A percentile compares a stretch with the other conserved stretches of the same genome.
phyloP scores from a whole-genome alignment of 2,329 filamentous ascomycete species.

The Eutypa lata region DNA sequence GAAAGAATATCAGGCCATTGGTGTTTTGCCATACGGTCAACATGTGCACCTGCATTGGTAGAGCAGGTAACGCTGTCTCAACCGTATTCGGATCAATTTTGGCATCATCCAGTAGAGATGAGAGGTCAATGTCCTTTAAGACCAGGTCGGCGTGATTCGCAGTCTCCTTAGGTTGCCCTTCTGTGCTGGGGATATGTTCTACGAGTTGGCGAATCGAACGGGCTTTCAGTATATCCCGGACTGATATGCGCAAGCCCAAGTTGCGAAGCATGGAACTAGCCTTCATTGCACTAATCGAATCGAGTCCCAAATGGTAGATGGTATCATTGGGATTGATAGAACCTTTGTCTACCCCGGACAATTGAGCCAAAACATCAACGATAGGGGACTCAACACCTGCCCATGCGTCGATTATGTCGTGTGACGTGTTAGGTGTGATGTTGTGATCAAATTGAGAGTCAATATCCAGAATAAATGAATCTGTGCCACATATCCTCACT shows the following conservation, averaged over 20 bases:
- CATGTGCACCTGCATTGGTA: slow-evolving; percentile 79
- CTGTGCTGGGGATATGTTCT: slow-evolving; percentile 18
- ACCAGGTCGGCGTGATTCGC: slow-evolving; percentile 5
- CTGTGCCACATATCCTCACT: slow-evolving; percentile 65
- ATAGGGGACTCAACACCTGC: slow-evolving; percentile 35
- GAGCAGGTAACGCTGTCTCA: slow-evolving; percentile 62
- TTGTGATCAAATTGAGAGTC: not conserved
- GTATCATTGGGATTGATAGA: slow-evolving; percentile 61
- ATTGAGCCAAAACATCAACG: slow-evolving; percentile 45
- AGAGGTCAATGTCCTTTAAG: slow-evolving; percentile 33
- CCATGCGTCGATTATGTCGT: slow-evolving; percentile 26
- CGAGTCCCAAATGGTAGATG: slow-evolving; percentile 81
- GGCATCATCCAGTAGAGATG: slow-evolving; percentile 33
- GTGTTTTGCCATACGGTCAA: slow-evolving; percentile 72
- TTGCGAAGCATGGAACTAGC: slow-evolving; percentile 68
- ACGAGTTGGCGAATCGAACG: slow-evolving; percentile 64
- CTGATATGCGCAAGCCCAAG: slow-evolving; percentile 57
- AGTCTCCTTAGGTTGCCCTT: not conserved
- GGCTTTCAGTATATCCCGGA: slow-evolving; percentile 68
- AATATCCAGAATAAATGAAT: slow-evolving; percentile 33
- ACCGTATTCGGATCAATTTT: slow-evolving; percentile 44
- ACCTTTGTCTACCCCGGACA: slow-evolving; percentile 58
- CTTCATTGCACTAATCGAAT: slow-evolving; percentile 91
- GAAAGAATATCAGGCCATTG: slow-evolving; percentile 66
- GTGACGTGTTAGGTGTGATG: not conserved